Conservation (phyloP, 108 stramenopile genomes). For the Schizochytrium sp. region DNA sequence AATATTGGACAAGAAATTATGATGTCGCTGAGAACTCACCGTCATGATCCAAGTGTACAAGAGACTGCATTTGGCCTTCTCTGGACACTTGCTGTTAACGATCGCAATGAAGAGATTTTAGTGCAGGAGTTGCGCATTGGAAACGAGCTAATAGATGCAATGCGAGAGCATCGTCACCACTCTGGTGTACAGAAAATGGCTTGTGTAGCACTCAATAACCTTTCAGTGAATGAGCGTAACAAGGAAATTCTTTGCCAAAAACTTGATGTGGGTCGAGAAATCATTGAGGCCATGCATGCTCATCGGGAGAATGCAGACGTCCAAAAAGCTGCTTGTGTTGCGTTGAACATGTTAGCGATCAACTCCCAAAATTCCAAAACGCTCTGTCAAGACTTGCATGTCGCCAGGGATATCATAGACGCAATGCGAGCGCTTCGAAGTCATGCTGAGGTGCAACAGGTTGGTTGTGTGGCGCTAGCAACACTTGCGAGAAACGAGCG, state of each 20-base stretch:
- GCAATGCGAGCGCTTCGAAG: background rate
- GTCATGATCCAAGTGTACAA: background rate
- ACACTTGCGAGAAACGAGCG: background rate
- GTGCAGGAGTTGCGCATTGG: background rate
- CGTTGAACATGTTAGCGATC: background rate
- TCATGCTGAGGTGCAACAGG: background rate
- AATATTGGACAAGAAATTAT: background rate
- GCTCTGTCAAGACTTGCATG: background rate
- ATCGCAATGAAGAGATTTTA: background rate
- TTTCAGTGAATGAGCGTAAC: background rate
- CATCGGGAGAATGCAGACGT: background rate
- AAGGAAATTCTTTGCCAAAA: background rate
- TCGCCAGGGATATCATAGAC: background rate
- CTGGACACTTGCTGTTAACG: background rate
- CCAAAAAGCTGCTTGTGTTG: slow-evolving; percentile 24
- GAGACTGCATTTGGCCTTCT: background rate
- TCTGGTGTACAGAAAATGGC: background rate
- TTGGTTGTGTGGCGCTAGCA: background rate
- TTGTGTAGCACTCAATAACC: slow-evolving; percentile 25
- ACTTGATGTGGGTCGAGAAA: background rate
- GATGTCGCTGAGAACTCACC: background rate
- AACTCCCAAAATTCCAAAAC: background rate
- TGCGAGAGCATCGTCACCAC: background rate
- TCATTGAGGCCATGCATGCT: slow-evolving; percentile 16
- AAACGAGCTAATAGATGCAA: slow-evolving; percentile 24